Evolutionary conservation across 345 rosid genomes (phyloP), one percentile per base, ranked within the genome.

Genomic region (Passiflora organensis): DNA sequence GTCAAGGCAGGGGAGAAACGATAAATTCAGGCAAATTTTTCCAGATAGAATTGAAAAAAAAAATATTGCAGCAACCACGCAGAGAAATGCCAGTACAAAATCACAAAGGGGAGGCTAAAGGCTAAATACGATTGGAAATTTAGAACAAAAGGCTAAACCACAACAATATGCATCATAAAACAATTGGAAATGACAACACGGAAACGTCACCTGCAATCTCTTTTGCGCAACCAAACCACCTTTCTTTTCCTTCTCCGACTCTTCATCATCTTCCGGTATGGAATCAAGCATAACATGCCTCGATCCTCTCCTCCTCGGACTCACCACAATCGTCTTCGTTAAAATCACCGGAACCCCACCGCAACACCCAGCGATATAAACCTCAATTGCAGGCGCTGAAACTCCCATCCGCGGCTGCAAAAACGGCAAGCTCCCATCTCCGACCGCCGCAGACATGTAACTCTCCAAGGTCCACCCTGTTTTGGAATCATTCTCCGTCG

Each of bases 261-360:
- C n/a, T 69, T 87, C 97, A 34, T 86, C 96, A 17, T 84, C 90
- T 80, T 88, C 98, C 0, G 96, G 96, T 41, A 91, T 91, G 9
- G 96, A 81, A 58, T 84, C 93, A 51, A 88, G 79, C 20, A 72
- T 64, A 32, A 61, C 69, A 47, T 73, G 82, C 56, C 85, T 77
- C 14, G 72, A 68, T 8, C 64, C 75, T 50, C 81, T 91, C 80
- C 71, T 81, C 65, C 83, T 86, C 0, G 96, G 90, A 50, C 85
- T 82, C 32, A 76, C 82, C 74, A 58, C 73, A 52, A 86, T 75
- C 6, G 84, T 86, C 81, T 82, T 91, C 4, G 96, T 84, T 80
- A 91, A 68, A 13, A 88, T 88, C 39, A 91, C 91, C 16, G 96
- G 98, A 51, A 73, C 82, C 34, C 91, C 95, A 0, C 93, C 83